phyloP scores from a whole-genome alignment of 352 stramenopile genomes.

The Elongisporangium senticosum region DNA sequence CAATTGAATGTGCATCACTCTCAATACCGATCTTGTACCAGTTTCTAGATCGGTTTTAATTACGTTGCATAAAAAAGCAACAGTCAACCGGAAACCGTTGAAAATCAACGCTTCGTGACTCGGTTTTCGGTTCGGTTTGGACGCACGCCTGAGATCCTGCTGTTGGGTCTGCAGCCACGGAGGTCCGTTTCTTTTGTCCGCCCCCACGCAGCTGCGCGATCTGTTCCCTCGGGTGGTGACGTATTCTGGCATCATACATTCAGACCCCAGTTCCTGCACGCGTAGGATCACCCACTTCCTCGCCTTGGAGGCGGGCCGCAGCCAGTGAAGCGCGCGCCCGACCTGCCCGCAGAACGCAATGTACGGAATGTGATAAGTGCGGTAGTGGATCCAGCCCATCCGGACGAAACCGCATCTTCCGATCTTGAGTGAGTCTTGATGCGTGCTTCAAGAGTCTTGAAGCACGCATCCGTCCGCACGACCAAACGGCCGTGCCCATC shows the following conservation, averaged over 20 bases:
- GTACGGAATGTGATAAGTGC: not conserved
- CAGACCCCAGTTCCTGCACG: not conserved
- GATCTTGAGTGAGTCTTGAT: not conserved
- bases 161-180: not conserved
- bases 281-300: not conserved
- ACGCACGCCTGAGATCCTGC: not conserved
- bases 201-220: conserved; percentile 4
- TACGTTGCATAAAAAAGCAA: no score
- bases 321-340: not conserved
- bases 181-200: conserved; percentile 1
- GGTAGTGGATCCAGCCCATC: not conserved
- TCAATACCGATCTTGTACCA: not conserved
- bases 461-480: not conserved
- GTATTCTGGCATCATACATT: not conserved
- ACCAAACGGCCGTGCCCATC: not conserved
- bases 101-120: not conserved
- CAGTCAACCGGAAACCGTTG: not conserved
- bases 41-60: not conserved
- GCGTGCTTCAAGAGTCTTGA: no score
- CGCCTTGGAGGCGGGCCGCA: not conserved
- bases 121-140: not conserved
- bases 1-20: not conserved
- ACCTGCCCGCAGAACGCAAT: not conserved
- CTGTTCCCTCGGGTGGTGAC: conserved; percentile 1
- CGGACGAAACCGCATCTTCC: not conserved